These are phyloP conservation scores for Grosmannia clavigera DNA, from an alignment of 2,329 filamentous ascomycete species.

Conservation along the genomic window DNA sequence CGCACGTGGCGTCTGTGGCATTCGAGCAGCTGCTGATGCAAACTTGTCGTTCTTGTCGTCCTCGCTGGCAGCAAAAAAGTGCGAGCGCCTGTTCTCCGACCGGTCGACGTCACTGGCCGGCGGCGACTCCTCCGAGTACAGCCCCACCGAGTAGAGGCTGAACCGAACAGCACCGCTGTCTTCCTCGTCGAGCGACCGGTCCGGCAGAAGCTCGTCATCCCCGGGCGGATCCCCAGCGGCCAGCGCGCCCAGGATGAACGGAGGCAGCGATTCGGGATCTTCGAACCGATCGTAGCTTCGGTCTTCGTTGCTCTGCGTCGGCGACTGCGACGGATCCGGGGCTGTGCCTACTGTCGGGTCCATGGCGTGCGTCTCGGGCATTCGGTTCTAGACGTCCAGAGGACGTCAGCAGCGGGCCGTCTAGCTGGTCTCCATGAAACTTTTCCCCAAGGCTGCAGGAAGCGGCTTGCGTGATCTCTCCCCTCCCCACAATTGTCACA, in stretches of 20 bases:
- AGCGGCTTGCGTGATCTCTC: not conserved
- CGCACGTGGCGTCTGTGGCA: constrained; percentile 36
- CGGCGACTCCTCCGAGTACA: constrained; percentile 26
- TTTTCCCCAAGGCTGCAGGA: not conserved
- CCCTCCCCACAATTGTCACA: not conserved
- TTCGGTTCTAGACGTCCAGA: not conserved
- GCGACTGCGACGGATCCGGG: constrained; percentile 32
- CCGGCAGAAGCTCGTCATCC: constrained; percentile 12
- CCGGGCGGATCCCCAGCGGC: constrained; percentile 11
- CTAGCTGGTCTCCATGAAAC: not conserved
- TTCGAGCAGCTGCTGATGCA: not conserved
- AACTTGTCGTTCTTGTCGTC: not conserved
- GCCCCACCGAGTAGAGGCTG: constrained; percentile 12
- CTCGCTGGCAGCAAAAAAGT: not conserved
- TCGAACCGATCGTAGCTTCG: constrained; percentile 40
- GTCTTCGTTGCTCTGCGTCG: constrained; percentile 43
- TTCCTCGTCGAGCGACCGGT: constrained; percentile 25
- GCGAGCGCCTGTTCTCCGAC: not conserved
- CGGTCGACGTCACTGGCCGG: not conserved
- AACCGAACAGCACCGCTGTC: constrained; percentile 40
- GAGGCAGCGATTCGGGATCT: constrained; percentile 7
- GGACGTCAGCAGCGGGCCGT: not conserved
- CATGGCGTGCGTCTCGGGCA: not conserved
- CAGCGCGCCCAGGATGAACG: constrained; percentile 9
- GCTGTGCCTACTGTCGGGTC: not conserved